Base-by-base conservation (phyloP, 345 rosid genomes). In the Moricandia arvensis region DNA sequence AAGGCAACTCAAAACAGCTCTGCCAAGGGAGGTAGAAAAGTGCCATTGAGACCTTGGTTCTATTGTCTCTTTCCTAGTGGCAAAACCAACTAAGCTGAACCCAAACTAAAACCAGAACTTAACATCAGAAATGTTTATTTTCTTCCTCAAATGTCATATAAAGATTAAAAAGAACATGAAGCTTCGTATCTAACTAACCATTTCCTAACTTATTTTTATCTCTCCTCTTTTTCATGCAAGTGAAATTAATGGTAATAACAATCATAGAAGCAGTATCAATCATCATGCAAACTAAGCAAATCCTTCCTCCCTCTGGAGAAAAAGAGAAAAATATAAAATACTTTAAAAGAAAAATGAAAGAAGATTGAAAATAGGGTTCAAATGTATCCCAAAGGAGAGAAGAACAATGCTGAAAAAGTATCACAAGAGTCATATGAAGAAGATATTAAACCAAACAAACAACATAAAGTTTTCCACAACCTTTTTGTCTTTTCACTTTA, bases 221-320 rank as follows among this genome's bases (percentile, higher is more conserved):
- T 11, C 3, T 16, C 8, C 73, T 5, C 11, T 16, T 49, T 59
- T 49, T 63, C 38, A 61, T 72, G 69, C 69, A 72, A 7, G 68
- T 63, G 13, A 17, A 58, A 2, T 12, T 27, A 12, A 27, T 27
- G 33, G 6, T 26, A 26, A 26, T 26, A 21, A 21, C 24, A 21
- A 21, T 21, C 24, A 21, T 21, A 21, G 1, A 6, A 53, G 58
- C 12, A 53, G 4, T 17, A 57, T 16, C 43, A 47, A 59, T 10
- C 31, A 68, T 26, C 29, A 49, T 21, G 60, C 9, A 66, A 66
- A 65, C 45, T 17, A 65, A 74, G 16, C 54, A 63, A 59, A 71
- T 11, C 34, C 4, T 33, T 33, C 24, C 49, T 49, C 33, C 49
- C 62, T 53, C 21, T 12, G 17, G 21, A 68, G 21, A 68, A 13